These are phyloP conservation scores for Populus tomentosa DNA, from an alignment of 441 rosid genomes.

Conservation along the genomic window DNA sequence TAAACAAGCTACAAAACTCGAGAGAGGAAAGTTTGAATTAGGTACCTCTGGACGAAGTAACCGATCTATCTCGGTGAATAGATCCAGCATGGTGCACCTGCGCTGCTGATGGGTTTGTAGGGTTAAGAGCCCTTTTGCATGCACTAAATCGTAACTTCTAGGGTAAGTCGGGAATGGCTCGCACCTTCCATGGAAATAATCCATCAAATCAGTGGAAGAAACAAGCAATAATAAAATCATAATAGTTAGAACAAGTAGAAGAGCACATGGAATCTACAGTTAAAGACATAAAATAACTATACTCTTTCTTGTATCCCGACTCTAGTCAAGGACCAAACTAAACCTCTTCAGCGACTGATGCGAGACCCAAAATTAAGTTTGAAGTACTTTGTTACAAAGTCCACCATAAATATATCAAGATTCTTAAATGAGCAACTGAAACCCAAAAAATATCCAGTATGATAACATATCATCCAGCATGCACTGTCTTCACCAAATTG, in stretches of 20 bases:
- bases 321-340: neutral
- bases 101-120: slow-evolving; percentile 48
- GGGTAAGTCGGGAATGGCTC: slow-evolving; percentile 96
- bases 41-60: slow-evolving; percentile 97
- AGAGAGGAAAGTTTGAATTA: neutral
- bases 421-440: neutral
- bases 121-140: slow-evolving; percentile 74
- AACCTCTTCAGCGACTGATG: neutral
- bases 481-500: neutral
- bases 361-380: neutral
- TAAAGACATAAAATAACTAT: neutral
- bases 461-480: neutral
- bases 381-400: neutral
- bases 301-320: neutral
- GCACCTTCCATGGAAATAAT: slow-evolving; percentile 55
- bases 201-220: neutral
- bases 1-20: neutral
- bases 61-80: slow-evolving; percentile 82
- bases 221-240: neutral
- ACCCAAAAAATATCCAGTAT: neutral
- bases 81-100: slow-evolving; percentile 50
- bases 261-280: neutral
- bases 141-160: slow-evolving; percentile 92
- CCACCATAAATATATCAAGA: neutral
- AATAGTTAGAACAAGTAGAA: neutral